Conservation (phyloP, 208 protist species). For the Novymonas esmeraldas region DNA sequence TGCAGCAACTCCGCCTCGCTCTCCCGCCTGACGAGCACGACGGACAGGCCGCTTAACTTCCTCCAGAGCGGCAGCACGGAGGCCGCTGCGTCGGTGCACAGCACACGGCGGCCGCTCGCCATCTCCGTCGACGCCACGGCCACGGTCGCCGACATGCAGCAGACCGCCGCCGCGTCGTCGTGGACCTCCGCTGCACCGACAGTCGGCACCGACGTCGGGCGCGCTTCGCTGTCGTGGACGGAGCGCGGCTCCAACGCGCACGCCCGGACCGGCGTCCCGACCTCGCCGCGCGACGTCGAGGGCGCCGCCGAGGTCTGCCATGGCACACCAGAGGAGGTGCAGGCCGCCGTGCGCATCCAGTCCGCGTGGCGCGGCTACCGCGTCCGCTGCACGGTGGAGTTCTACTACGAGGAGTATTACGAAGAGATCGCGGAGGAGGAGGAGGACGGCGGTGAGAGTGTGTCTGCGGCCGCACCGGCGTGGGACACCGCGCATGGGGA, state of each 20-base stretch:
- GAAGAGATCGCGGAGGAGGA: conserved; percentile 32
- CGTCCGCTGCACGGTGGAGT: conserved; percentile 43
- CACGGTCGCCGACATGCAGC: too few relatives aligned
- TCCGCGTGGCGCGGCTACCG: conserved; percentile 59
- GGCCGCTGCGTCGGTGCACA: neutral
- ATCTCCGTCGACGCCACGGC: neutral
- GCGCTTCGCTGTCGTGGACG: neutral
- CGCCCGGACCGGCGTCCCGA: neutral
- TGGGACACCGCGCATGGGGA: neutral
- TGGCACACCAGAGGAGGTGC: conserved; percentile 19
- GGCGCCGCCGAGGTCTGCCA: neutral
- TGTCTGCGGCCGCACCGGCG: neutral
- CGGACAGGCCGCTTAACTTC: conserved; percentile 10
- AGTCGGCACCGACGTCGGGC: neutral
- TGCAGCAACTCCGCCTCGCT: conserved; percentile 7
- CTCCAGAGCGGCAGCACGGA: conserved; percentile 13
- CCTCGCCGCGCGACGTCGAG: neutral
- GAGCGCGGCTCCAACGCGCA: neutral
- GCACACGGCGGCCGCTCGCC: neutral
- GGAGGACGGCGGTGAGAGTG: conserved; percentile 8
- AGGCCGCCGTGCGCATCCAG: conserved; percentile 47
- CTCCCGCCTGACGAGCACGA: conserved; percentile 14
- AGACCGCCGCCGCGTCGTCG: neutral
- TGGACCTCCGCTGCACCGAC: too few relatives aligned
- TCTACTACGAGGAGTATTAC: conserved; percentile 65